phyloP scores from a whole-genome alignment of 805 yeast species.

The Wickerhamiella qilinensis region DNA sequence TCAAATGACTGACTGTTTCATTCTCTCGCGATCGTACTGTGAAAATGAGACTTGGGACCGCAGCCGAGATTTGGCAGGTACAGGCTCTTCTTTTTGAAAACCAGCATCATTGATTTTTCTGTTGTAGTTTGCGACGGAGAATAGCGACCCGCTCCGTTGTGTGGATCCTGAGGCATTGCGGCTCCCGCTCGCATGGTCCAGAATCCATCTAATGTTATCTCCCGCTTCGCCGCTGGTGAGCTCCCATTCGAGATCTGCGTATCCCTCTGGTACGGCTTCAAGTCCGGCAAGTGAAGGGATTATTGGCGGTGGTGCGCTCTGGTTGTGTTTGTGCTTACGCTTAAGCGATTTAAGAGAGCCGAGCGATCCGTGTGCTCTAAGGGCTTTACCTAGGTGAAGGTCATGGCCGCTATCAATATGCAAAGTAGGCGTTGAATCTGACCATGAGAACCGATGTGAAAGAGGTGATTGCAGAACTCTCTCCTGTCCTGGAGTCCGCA shows the following conservation, averaged over 20 bases:
- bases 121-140: conserved; percentile 17
- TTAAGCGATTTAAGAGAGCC: conserved; percentile 3
- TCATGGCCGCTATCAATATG: background rate
- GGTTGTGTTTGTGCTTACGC: conserved; percentile 3
- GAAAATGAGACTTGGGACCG: conserved; percentile 1
- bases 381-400: background rate
- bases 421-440: background rate
- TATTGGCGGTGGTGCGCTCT: background rate
- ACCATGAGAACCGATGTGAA: background rate
- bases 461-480: background rate
- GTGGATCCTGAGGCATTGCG: conserved; percentile 15
- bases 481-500: background rate
- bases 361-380: conserved; percentile 1
- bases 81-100: conserved; percentile 15
- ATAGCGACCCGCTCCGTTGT: conserved; percentile 11
- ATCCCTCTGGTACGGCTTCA: conserved; percentile 10
- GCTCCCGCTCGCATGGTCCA: conserved; percentile 7
- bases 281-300: conserved; percentile 6
- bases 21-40: conserved; percentile 5
- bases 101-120: conserved; percentile 16
- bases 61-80: conserved; percentile 5
- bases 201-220: conserved; percentile 2
- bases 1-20: background rate
- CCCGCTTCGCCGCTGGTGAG: background rate
- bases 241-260: conserved; percentile 6